Evolutionary conservation across 306 rosid genomes (phyloP).

Genomic region (Rubus idaeus): DNA sequence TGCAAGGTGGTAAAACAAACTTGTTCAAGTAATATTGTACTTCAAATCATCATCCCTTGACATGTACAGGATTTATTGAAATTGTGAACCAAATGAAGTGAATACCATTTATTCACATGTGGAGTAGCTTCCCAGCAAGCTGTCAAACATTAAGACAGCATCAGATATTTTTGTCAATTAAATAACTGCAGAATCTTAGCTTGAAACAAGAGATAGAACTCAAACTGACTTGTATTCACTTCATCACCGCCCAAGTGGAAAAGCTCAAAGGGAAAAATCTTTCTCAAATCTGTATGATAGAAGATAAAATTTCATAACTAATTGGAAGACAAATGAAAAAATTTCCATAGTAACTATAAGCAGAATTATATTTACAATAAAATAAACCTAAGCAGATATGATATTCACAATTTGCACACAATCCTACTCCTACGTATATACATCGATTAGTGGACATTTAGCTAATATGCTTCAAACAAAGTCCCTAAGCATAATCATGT

Average conservation of each 20-base stretch:
- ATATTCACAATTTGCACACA: not conserved
- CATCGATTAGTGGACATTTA: not conserved
- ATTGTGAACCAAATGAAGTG: slow-evolving; percentile 3
- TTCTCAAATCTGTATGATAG: slow-evolving; percentile 73
- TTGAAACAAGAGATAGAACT: slow-evolving; percentile 27
- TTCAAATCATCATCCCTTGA: too few species aligned
- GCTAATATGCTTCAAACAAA: not conserved
- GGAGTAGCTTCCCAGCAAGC: slow-evolving; percentile 76
- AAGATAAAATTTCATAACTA: slow-evolving; percentile 7
- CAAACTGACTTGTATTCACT: slow-evolving; percentile 82
- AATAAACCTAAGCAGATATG: not conserved
- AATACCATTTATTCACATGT: slow-evolving; percentile 80
- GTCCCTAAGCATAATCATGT: not conserved
- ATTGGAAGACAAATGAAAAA: slow-evolving; percentile 11
- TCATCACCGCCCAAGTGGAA: slow-evolving; percentile 99
- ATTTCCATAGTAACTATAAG: not conserved
- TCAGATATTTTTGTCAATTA: slow-evolving; percentile 11
- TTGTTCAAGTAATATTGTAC: too few species aligned
- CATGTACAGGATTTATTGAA: too few species aligned
- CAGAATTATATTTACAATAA: not conserved
- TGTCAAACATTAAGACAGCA: slow-evolving; percentile 50
- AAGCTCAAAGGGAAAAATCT: slow-evolving; percentile 89
- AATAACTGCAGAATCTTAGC: slow-evolving; percentile 14
- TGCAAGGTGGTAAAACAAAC: too few species aligned
- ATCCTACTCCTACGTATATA: not conserved